A percentile compares a stretch with the other conserved stretches of the same genome.
phyloP scores from a whole-genome alignment of 73 alveolate species.

The Loxodes magnus region DNA sequence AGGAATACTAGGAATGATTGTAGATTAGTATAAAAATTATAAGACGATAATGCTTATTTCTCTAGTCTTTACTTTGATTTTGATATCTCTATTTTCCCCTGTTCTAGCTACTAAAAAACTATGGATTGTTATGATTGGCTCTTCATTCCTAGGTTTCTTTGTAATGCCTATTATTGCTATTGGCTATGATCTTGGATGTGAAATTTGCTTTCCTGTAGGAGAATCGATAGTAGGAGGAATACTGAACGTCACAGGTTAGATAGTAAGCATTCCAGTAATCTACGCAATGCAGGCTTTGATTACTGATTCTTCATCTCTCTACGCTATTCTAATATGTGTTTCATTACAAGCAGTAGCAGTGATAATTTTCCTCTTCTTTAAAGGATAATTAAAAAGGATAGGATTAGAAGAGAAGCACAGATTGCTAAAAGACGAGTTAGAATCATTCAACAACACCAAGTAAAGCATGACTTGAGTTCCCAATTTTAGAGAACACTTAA shows the following conservation, averaged over 20 bases:
- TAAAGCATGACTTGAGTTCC: no score
- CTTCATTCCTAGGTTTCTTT: constrained; percentile 45
- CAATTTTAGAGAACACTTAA: no score
- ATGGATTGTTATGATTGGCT: constrained; percentile 13
- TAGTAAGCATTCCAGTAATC: constrained; percentile 49
- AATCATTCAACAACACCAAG: no score
- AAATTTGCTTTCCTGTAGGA: constrained; percentile 73
- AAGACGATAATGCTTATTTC: constrained; percentile 22
- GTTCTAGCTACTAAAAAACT: constrained; percentile 15
- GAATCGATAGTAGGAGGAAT: constrained; percentile 78
- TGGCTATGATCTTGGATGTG: constrained; percentile 63
- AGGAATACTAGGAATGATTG: constrained; percentile 30
- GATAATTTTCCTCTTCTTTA: no score
- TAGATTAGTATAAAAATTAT: constrained; percentile 29
- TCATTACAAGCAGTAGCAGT: no score
- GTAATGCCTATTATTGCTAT: constrained; percentile 72
- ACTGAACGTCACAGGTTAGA: constrained; percentile 48
- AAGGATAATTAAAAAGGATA: no score
- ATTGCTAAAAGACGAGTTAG: no score
- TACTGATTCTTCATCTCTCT: no score
- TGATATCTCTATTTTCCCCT: constrained; percentile 6
- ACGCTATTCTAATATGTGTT: no score
- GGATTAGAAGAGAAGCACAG: no score
- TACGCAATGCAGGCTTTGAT: no score
- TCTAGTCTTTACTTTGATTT: constrained; percentile 11